Evolutionary conservation across 2,329 filamentous ascomycete genomes (phyloP).

Genomic region (Incumbomyces lentus): DNA sequence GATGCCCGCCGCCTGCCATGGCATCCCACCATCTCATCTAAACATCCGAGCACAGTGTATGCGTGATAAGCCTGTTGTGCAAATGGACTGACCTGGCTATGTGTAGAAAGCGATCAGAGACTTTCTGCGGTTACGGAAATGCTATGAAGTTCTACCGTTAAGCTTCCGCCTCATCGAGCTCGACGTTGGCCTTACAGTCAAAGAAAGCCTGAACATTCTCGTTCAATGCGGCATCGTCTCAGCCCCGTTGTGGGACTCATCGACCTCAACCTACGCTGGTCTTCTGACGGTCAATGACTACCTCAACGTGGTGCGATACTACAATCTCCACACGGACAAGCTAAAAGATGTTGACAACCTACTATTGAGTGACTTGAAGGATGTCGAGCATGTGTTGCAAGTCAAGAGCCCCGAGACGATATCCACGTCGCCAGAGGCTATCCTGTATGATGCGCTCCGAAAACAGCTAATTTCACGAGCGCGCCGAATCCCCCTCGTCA

Average conservation of each 20-base stretch:
- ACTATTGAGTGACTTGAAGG: slow-evolving; percentile 83
- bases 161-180: slow-evolving; percentile 94
- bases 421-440: slow-evolving; percentile 82
- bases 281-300: slow-evolving; percentile 93
- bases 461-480: slow-evolving; percentile 91
- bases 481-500: slow-evolving; percentile 84
- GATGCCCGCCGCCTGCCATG: slow-evolving; percentile 6
- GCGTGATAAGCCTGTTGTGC: neutral
- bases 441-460: slow-evolving; percentile 89
- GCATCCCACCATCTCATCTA: neutral
- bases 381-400: slow-evolving; percentile 89
- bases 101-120: slow-evolving; percentile 76
- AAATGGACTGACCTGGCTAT: slow-evolving; percentile 4
- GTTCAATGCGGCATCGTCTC: slow-evolving; percentile 98
- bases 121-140: slow-evolving; percentile 90
- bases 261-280: slow-evolving; percentile 83
- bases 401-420: slow-evolving; percentile 87
- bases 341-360: slow-evolving; percentile 88
- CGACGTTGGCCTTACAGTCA: slow-evolving; percentile 88
- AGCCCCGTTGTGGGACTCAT: slow-evolving; percentile 92
- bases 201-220: slow-evolving; percentile 91
- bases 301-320: slow-evolving; percentile 98
- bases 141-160: slow-evolving; percentile 92
- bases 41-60: neutral
- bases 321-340: slow-evolving; percentile 91